phyloP scores from a whole-genome alignment of 2,329 filamentous ascomycete genomes.

The Cryphonectria naterciae region DNA sequence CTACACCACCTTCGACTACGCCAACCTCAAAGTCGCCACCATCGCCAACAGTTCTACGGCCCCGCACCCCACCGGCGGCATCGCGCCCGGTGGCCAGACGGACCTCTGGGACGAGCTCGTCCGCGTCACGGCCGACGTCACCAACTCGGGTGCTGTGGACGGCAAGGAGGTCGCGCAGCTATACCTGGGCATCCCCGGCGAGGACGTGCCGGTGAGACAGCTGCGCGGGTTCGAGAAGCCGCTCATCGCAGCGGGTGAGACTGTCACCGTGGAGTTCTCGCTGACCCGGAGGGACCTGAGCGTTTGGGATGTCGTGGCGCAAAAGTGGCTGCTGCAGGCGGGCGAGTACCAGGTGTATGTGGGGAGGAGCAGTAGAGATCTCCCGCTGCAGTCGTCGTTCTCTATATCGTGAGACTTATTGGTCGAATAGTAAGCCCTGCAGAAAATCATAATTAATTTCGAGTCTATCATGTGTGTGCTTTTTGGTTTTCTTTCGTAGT shows the following conservation, averaged over 20 bases:
- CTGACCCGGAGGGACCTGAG: slow-evolving; percentile 68
- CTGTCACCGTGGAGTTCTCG: slow-evolving; percentile 51
- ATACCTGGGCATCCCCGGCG: slow-evolving; percentile 50
- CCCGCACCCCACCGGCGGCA: slow-evolving; percentile 42
- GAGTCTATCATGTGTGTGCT: background rate
- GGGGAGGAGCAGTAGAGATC: slow-evolving; percentile 50
- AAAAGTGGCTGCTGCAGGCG: slow-evolving; percentile 61
- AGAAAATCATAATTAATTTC: background rate
- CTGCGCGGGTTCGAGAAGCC: slow-evolving; percentile 69
- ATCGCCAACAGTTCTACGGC: slow-evolving; percentile 34
- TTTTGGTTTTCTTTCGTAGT: background rate
- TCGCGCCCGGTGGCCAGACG: slow-evolving; percentile 48
- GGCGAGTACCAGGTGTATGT: slow-evolving; percentile 51
- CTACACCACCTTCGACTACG: slow-evolving; percentile 58
- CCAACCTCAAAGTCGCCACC: slow-evolving; percentile 42
- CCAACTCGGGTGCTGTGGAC: slow-evolving; percentile 46
- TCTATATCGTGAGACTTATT: slow-evolving; percentile 6
- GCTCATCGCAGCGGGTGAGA: slow-evolving; percentile 49
- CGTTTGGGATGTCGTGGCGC: slow-evolving; percentile 64
- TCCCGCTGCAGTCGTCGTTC: slow-evolving; percentile 47
- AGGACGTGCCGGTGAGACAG: slow-evolving; percentile 56
- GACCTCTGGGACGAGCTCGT: slow-evolving; percentile 54
- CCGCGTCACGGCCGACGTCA: slow-evolving; percentile 43
- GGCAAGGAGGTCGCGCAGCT: slow-evolving; percentile 54
- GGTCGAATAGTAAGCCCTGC: background rate